These are phyloP conservation scores for Colletotrichum simmondsii DNA, from an alignment of 2,329 filamentous ascomycete genomes.

Conservation along the genomic window DNA sequence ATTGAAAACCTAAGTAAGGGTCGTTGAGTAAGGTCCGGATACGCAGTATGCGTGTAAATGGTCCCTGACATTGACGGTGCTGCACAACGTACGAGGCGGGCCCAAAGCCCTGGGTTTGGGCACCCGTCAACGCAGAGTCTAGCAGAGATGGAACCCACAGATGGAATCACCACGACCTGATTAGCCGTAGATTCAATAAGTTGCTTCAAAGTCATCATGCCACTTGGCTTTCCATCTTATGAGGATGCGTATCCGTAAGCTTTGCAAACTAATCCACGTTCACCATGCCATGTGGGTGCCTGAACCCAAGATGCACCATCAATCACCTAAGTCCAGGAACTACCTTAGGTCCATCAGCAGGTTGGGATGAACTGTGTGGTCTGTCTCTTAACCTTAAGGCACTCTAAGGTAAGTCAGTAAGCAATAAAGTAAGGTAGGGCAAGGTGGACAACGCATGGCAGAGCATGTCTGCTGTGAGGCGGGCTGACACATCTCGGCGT, in stretches of 20 bases:
- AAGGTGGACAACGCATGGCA: not conserved
- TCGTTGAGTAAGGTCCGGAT: not conserved
- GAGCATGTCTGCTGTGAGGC: not conserved
- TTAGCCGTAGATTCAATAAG: not conserved
- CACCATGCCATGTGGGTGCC: not conserved
- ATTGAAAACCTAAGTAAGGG: not conserved
- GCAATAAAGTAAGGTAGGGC: not conserved
- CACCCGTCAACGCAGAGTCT: not conserved
- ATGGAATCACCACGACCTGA: slow-evolving; percentile 9
- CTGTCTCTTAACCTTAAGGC: slow-evolving; percentile 6
- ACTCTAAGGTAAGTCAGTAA: not conserved
- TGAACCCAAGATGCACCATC: not conserved
- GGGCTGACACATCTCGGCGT: not conserved
- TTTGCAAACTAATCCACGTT: not conserved
- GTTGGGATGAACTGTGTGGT: slow-evolving; percentile 32
- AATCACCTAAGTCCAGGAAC: slow-evolving; percentile 3
- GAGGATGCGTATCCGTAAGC: not conserved
- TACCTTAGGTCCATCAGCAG: not conserved
- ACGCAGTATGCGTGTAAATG: not conserved
- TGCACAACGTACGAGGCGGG: slow-evolving; percentile 14
- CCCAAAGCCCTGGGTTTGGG: slow-evolving; percentile 15
- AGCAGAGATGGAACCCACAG: not conserved
- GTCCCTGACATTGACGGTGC: not conserved
- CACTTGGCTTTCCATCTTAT: not conserved
- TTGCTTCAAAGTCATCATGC: slow-evolving; percentile 1